Percentiles rank a stretch among this genome's conserved stretches.
These are phyloP conservation scores for Eleusine coracana DNA, from an alignment of 176 grass and related monocot species.

Conservation along the genomic window DNA sequence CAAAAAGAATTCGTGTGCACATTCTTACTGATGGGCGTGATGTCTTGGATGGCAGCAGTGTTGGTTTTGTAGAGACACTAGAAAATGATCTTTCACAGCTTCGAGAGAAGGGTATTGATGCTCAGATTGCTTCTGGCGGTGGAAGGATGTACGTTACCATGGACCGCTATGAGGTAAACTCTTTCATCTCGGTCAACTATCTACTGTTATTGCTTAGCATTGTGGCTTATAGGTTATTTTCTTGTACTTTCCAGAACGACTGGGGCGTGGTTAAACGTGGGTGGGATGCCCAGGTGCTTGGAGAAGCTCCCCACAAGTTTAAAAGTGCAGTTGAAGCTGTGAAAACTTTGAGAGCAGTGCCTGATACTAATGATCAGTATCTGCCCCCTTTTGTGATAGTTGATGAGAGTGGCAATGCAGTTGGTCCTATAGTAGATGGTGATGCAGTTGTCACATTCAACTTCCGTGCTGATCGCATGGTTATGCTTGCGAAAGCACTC, in stretches of 20 bases:
- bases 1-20: conserved; percentile 94
- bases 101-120: conserved; percentile 83
- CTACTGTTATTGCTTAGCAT: not conserved
- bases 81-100: conserved; percentile 81
- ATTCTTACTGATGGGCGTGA: conserved; percentile 97
- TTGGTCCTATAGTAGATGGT: conserved; percentile 90
- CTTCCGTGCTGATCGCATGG: conserved; percentile 97
- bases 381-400: conserved; percentile 94
- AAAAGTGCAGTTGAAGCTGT: conserved; percentile 83
- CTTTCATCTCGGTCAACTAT: not conserved
- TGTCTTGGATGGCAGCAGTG: conserved; percentile 95
- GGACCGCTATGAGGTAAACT: conserved; percentile 93
- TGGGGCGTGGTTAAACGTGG: conserved; percentile 96
- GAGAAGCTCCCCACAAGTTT: conserved; percentile 95
- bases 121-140: conserved; percentile 87
- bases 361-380: conserved; percentile 84
- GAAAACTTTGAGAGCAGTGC: conserved; percentile 73
- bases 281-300: conserved; percentile 98
- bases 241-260: conserved; percentile 71
- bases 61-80: conserved; percentile 90
- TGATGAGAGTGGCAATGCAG: conserved; percentile 78
- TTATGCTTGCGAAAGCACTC: conserved; percentile 89
- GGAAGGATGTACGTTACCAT: conserved; percentile 99
- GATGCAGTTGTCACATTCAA: conserved; percentile 97
- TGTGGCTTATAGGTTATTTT: conserved; percentile 1